Conservation (phyloP, 164 flowering plant genomes). For the Chloranthus sessilifolius region DNA sequence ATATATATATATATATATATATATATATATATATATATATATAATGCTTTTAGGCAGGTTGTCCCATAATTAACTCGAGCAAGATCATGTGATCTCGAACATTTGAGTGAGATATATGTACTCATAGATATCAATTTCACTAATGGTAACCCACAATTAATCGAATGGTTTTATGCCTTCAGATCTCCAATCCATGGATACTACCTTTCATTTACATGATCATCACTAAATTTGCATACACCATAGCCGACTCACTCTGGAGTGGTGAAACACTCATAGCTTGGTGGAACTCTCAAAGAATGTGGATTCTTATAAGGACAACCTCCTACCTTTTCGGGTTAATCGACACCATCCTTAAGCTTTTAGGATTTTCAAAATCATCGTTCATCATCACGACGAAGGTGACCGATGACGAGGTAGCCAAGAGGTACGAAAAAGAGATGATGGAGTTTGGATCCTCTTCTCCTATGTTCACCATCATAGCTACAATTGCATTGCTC, state of each 20-base stretch:
- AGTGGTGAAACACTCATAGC: constrained; percentile 32
- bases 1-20: too few relatives aligned
- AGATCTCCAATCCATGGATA: constrained; percentile 64
- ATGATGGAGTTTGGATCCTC: constrained; percentile 25
- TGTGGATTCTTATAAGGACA: constrained; percentile 18
- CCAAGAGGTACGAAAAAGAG: constrained; percentile 22
- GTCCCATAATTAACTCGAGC: too few relatives aligned
- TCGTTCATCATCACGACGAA: constrained; percentile 22
- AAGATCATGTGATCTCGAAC: too few relatives aligned
- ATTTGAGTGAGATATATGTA: too few relatives aligned
- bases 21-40: too few relatives aligned
- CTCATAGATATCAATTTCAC: too few relatives aligned
- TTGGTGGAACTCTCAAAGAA: constrained; percentile 31
- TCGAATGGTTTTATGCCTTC: constrained; percentile 6
- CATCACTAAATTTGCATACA: constrained; percentile 17
- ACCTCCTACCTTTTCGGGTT: constrained; percentile 24
- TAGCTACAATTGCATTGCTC: constrained; percentile 21
- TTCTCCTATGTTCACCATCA: constrained; percentile 28
- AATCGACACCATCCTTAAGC: constrained; percentile 12
- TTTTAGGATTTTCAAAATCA: constrained; percentile 15
- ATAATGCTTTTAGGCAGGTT: too few relatives aligned
- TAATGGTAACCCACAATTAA: too few relatives aligned
- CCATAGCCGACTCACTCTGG: constrained; percentile 38
- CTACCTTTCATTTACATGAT: constrained; percentile 52
- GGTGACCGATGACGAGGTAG: constrained; percentile 21